phyloP scores from a whole-genome alignment of 164 flowering plant genomes.

The Malania oleifera region DNA sequence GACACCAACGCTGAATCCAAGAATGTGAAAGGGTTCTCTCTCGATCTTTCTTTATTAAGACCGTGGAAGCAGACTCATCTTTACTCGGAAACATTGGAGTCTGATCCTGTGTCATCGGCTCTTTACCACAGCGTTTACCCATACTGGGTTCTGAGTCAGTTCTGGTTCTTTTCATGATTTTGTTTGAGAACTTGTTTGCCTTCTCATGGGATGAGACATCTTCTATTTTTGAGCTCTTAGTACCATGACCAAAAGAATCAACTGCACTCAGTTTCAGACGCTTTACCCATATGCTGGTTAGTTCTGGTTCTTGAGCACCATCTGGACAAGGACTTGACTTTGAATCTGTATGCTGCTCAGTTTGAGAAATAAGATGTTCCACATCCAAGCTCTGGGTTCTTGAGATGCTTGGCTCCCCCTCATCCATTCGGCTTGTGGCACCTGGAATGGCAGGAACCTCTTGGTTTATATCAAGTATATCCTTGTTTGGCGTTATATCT shows the following conservation, averaged over 20 bases:
- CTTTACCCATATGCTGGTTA: constrained; percentile 65
- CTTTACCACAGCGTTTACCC: constrained; percentile 20
- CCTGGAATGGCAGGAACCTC: constrained; percentile 26
- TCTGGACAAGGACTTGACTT: constrained; percentile 16
- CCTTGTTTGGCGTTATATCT: constrained; percentile 11
- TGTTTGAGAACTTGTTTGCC: constrained; percentile 26
- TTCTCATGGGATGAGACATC: constrained; percentile 39
- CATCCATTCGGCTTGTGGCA: constrained; percentile 18
- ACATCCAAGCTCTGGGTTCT: constrained; percentile 65
- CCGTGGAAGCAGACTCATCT: constrained; percentile 22
- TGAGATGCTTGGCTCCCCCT: constrained; percentile 43
- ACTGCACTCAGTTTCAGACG: constrained; percentile 56
- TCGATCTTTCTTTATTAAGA: constrained; percentile 15
- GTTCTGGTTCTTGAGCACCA: constrained; percentile 19
- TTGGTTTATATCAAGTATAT: constrained; percentile 39
- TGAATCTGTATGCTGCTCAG: constrained; percentile 24
- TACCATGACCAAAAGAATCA: constrained; percentile 35
- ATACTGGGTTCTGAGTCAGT: constrained; percentile 26
- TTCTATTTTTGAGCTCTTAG: constrained; percentile 35
- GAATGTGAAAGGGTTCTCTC: constrained; percentile 36
- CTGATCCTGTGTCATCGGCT: constrained; percentile 16
- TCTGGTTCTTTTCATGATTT: constrained; percentile 21
- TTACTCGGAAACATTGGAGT: constrained; percentile 6
- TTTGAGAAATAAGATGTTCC: constrained; percentile 37
- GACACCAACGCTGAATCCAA: constrained; percentile 82